A percentile compares a stretch with the other conserved stretches of the same genome.
Evolutionary conservation across 495 filamentous ascomycete species (phyloP).

Genomic region (Thermothielavioides terrestris): DNA sequence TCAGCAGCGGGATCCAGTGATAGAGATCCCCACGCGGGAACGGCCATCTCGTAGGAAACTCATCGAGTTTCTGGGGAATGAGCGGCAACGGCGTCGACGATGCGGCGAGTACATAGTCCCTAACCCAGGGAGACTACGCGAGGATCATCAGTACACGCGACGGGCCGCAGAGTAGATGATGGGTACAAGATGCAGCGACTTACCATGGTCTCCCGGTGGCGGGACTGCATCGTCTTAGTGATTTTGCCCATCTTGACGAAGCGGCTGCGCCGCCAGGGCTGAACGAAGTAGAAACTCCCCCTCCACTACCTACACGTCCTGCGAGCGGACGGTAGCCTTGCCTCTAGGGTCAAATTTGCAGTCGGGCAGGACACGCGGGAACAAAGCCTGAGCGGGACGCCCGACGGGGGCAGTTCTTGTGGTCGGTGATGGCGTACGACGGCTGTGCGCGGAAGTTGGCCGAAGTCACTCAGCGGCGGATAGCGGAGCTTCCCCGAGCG

Average conservation of each 20-base stretch:
- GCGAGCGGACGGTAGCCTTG: constrained; percentile 31
- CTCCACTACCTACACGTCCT: constrained; percentile 39
- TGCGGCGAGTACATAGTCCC: constrained; percentile 63
- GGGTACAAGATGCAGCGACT: constrained; percentile 35
- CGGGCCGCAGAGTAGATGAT: not conserved
- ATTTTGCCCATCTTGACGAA: constrained; percentile 81
- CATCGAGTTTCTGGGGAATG: constrained; percentile 64
- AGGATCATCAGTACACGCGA: not conserved
- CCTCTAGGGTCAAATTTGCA: constrained; percentile 23
- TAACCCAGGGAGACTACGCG: constrained; percentile 72
- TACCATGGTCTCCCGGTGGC: constrained; percentile 92
- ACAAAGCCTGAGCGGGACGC: too few relatives aligned
- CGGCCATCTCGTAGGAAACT: constrained; percentile 83
- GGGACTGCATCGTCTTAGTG: constrained; percentile 83
- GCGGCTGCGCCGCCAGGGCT: constrained; percentile 46
- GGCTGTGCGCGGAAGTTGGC: not conserved
- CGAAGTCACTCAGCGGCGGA: constrained; percentile 8
- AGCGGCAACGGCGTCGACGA: constrained; percentile 62
- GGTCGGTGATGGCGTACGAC: constrained; percentile 4
- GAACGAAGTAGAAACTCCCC: constrained; percentile 35
- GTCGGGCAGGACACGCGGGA: too few relatives aligned
- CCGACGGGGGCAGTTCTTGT: not conserved
- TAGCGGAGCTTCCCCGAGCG: constrained; percentile 14
- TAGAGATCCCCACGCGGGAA: constrained; percentile 97
- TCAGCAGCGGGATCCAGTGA: constrained; percentile 93